Percentiles rank a stretch among this genome's conserved stretches.
phyloP scores from a whole-genome alignment of 139 green algal genomes.

The Chlorella sp. region DNA sequence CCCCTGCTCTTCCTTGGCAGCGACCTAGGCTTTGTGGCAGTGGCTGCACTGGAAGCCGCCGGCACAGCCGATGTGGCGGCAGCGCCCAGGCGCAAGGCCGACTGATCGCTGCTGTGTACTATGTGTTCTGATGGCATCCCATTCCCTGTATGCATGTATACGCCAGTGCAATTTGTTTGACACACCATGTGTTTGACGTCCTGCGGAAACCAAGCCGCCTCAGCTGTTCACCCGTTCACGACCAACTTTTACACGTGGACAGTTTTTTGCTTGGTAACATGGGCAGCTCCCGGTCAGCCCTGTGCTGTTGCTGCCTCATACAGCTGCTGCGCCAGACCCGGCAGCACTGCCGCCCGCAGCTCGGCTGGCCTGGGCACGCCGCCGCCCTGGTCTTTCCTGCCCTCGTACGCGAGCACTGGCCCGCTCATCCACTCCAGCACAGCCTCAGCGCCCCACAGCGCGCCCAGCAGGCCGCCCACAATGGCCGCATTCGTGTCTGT shows the following conservation, averaged over 20 bases:
- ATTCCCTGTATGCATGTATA: no score
- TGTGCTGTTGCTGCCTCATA: neutral
- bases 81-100: neutral
- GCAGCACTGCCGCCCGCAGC: slow-evolving; percentile 3
- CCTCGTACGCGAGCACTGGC: slow-evolving; percentile 1
- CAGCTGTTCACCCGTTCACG: no score
- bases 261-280: no score
- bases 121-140: no score
- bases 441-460: slow-evolving; percentile 39
- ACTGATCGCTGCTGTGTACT: neutral
- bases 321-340: neutral
- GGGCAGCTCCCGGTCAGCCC: neutral
- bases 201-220: no score
- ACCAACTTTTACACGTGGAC: no score
- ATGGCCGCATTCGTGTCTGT: slow-evolving; percentile 71
- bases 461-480: slow-evolving; percentile 55
- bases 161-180: no score
- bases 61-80: neutral
- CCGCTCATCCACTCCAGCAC: neutral
- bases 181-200: no score
- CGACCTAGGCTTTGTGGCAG: slow-evolving; percentile 8
- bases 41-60: neutral
- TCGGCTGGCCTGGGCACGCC: neutral
- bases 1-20: slow-evolving; percentile 10
- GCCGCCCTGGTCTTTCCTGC: slow-evolving; percentile 4